Conservation (phyloP, 2,329 filamentous ascomycete species). For the Pezizomycotina sp. region DNA sequence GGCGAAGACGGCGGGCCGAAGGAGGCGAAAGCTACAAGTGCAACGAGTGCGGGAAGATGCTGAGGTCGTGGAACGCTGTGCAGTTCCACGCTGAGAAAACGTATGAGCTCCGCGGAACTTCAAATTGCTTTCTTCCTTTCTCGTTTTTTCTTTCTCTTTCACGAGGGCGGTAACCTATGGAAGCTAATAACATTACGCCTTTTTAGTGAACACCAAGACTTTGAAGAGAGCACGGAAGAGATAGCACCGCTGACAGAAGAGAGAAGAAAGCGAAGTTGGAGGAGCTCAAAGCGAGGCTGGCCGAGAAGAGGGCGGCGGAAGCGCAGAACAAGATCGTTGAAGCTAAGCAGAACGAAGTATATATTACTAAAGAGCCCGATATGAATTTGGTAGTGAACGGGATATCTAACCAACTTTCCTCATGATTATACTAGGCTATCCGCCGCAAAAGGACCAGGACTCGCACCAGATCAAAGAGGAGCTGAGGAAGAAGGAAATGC, state of each 20-base stretch:
- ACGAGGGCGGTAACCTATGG: background rate
- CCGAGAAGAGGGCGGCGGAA: constrained; percentile 53
- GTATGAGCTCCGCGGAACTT: constrained; percentile 30
- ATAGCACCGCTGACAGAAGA: constrained; percentile 81
- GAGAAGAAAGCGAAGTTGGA: constrained; percentile 69
- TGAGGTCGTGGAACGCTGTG: constrained; percentile 63
- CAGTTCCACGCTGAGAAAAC: constrained; percentile 86
- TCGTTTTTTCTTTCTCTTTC: constrained; percentile 1
- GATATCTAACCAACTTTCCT: constrained; percentile 4
- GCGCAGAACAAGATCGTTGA: constrained; percentile 62
- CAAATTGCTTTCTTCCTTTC: background rate
- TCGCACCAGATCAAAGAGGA: constrained; percentile 81
- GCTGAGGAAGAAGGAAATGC: constrained; percentile 67
- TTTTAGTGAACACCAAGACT: constrained; percentile 63
- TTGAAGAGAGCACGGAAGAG: constrained; percentile 83
- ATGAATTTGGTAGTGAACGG: background rate
- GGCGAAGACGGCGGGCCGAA: constrained; percentile 45
- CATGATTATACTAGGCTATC: constrained; percentile 36
- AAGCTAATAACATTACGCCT: background rate
- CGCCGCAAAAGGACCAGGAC: constrained; percentile 79
- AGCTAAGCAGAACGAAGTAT: constrained; percentile 67
- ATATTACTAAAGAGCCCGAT: constrained; percentile 4
- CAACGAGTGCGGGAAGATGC: constrained; percentile 87
- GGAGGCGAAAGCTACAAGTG: constrained; percentile 69
- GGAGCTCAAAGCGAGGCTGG: constrained; percentile 50